Evolutionary conservation across 257 asterid genomes (phyloP), one percentile per base, ranked within the genome.

Genomic region (Petrea volubilis): DNA sequence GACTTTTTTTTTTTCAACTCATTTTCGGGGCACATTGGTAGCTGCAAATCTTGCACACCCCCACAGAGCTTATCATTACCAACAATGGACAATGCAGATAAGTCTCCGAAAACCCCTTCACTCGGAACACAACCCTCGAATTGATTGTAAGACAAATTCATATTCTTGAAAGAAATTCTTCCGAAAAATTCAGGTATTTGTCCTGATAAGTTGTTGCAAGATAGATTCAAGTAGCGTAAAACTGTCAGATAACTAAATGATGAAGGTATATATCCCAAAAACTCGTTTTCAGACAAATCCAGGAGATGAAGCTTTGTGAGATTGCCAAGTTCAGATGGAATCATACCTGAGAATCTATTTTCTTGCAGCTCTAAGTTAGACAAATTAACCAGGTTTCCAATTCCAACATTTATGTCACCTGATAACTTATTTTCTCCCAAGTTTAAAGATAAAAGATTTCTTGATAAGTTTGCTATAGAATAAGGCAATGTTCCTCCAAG

Each of bases 41-140:
- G 49, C 21, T 24, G 1, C 18, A 76, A 58, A 34, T 52, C 68
- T 6, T 56, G 76, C 14, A 25, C 12, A 31, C 80, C 72, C 14
- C 80, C 80, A 63, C 80, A 76, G 15, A 76, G 72, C 68, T 61
- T 76, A 24, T 56, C 18, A 14, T 74, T 67, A 10, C 78, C 78
- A 41, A 1, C 5, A 31, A 65, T 5, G n/a, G 73, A 64, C 44
- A 74, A 74, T 23, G 36, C 60, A 47, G 73, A 65, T 8, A 72
- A 60, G 56, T 74, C 65, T 17, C 60, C 18, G 31, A 74, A 74
- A 11, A 64, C 17, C 9, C 78, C 78, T 11, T 58, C 68, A 56
- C 31, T 57, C 8, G 73, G 78, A 9, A 74, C n/a, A 53, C 24
- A 29, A 49, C 78, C 78, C 69, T 74, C 68, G 7, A 74, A 34